These are phyloP conservation scores for Aspergillus terreus DNA, from an alignment of 2,329 filamentous ascomycete genomes.

Conservation along the genomic window DNA sequence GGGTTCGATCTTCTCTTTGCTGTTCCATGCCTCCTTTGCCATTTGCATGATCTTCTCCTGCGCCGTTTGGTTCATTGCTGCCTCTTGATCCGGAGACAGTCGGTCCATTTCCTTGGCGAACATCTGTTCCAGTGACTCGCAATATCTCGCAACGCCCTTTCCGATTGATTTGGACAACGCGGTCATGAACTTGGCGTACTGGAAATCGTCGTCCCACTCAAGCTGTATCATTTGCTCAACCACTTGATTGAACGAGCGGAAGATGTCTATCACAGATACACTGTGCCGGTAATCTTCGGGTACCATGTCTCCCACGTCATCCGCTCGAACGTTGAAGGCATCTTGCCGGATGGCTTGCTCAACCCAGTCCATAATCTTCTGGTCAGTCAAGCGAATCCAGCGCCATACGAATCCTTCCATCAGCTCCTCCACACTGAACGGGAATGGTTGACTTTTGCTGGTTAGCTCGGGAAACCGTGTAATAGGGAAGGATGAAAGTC, in stretches of 20 bases:
- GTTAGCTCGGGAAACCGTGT: constrained; percentile 5
- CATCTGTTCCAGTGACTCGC: constrained; percentile 79
- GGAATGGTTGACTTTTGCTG: constrained; percentile 59
- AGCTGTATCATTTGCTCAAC: constrained; percentile 82
- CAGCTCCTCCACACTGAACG: constrained; percentile 80
- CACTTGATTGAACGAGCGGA: constrained; percentile 88
- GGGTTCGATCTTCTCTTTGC: constrained; percentile 88
- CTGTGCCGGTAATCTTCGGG: constrained; percentile 85
- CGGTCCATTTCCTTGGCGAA: constrained; percentile 93
- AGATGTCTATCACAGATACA: constrained; percentile 87
- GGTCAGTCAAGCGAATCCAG: constrained; percentile 81
- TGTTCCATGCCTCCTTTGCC: constrained; percentile 88
- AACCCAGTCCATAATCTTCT: constrained; percentile 76
- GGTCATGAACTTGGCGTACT: constrained; percentile 97
- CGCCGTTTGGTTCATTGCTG: constrained; percentile 70
- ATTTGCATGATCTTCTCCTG: constrained; percentile 92
- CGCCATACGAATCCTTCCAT: constrained; percentile 93
- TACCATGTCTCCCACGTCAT: constrained; percentile 59
- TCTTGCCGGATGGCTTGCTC: constrained; percentile 90
- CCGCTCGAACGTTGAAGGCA: constrained; percentile 70
- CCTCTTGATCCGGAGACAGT: constrained; percentile 80
- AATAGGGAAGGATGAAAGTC: constrained; percentile 8
- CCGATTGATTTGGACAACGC: constrained; percentile 81
- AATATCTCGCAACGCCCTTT: constrained; percentile 79
- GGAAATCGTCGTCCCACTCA: constrained; percentile 88